Conservation (phyloP, 2,329 filamentous ascomycete genomes). For the Nemania abortiva region DNA sequence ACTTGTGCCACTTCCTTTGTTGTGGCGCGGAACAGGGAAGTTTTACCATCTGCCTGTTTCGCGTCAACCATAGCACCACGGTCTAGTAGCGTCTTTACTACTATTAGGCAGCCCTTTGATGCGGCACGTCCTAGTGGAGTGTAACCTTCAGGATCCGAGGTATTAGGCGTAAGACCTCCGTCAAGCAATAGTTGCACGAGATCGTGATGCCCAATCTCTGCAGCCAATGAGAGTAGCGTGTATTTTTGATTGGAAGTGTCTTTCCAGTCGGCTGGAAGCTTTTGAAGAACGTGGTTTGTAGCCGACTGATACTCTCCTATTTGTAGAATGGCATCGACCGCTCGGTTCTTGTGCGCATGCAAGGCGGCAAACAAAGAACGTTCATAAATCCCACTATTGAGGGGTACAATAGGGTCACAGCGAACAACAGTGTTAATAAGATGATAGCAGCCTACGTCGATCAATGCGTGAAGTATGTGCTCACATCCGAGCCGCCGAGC, state of each 20-base stretch:
- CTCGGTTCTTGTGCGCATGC: neutral
- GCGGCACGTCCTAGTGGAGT: neutral
- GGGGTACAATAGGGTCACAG: neutral
- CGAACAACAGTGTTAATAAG: neutral
- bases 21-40: neutral
- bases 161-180: slow-evolving; percentile 27
- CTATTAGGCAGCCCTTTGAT: fast-evolving
- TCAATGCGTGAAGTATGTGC: slow-evolving; percentile 4
- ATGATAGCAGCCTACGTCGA: neutral
- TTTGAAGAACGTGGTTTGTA: neutral
- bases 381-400: neutral
- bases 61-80: neutral
- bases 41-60: neutral
- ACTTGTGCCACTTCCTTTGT: neutral
- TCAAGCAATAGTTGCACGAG: slow-evolving; percentile 15
- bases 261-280: neutral
- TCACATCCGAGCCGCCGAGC: no score
- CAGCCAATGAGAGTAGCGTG: slow-evolving; percentile 1
- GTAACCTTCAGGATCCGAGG: neutral
- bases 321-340: neutral
- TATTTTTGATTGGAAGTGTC: neutral
- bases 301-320: neutral
- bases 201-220: neutral
- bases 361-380: slow-evolving; percentile 6
- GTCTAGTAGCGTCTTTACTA: neutral